Evolutionary conservation across 169 alveolate genomes (phyloP), one percentile per base, ranked within the genome.

Genomic region (Plasmodium vivax): DNA sequence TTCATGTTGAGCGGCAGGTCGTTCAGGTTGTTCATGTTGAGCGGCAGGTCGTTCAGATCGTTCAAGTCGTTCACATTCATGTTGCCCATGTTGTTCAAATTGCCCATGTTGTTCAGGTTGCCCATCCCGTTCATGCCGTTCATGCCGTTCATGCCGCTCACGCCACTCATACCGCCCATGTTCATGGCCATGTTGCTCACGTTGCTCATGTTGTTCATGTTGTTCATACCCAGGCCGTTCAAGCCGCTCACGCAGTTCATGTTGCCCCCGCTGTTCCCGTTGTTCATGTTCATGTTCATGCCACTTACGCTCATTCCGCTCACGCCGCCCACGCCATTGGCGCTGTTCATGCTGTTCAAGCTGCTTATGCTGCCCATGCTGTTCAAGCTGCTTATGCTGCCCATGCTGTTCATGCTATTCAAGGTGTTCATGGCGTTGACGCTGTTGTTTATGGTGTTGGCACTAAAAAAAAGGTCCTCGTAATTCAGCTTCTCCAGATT

Each of bases 391-490:
- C 34, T 75, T 4, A 36, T 75, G 10, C 83, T 75, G 12, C 83
- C 56, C 62, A 36, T 75, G 56, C 56, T 75, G 14, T 23, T 23
- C 62, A 34, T 75, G 30, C 83, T 75, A n/a, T 75, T 75, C 14
- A 36, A 36, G 14, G 34, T 75, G 83, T 41, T 75, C 30, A 34
- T 19, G 12, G 82, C 77, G 16, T 43, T 72, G n/a, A 41, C 51
- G 4, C 51, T 41, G 30, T n/a, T 38, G 68, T 36, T 84, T 19
- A 16, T 14, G 32, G 56, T 30, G 75, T 30, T 84, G 3, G 38
- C 23, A 41, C 92, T 51, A 62, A 83, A 83, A 68, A 83, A 83
- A 56, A 83, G 23, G 56, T 83, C 92, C 14, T 83, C 92, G 81
- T 83, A 83, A 83, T 83, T 83, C 47, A 83, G 23, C 27, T 83